Percentiles rank a stretch among this genome's conserved stretches.
phyloP scores from a whole-genome alignment of 177 flowering plant genomes.

The Vitis hybrid region DNA sequence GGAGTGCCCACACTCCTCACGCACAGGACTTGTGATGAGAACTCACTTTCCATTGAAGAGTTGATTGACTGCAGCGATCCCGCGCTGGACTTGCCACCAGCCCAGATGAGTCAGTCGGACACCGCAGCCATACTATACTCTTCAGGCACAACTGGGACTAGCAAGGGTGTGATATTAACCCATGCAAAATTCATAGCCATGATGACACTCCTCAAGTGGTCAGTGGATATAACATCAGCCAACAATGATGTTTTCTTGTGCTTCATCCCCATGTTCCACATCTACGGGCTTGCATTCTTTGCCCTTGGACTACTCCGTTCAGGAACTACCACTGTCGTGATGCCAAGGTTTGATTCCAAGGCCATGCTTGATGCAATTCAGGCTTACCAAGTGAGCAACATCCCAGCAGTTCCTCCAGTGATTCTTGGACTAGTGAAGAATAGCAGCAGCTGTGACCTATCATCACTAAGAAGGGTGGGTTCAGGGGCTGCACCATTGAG shows the following conservation, averaged over 20 bases:
- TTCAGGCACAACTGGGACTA: constrained; percentile 81
- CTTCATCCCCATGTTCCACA: constrained; percentile 80
- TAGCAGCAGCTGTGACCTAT: constrained; percentile 21
- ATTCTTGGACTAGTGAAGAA: constrained; percentile 55
- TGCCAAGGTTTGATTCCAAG: constrained; percentile 53
- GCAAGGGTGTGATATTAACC: constrained; percentile 74
- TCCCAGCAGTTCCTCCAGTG: constrained; percentile 79
- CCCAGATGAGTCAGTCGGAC: constrained; percentile 36
- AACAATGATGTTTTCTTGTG: constrained; percentile 48
- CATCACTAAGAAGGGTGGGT: constrained; percentile 49
- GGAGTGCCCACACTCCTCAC: constrained; percentile 38
- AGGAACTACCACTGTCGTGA: constrained; percentile 45
- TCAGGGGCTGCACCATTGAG: constrained; percentile 86
- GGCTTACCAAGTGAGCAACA: constrained; percentile 38
- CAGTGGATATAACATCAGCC: constrained; percentile 29
- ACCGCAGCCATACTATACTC: constrained; percentile 78
- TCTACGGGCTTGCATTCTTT: constrained; percentile 69
- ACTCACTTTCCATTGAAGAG: constrained; percentile 42
- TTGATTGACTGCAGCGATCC: constrained; percentile 48
- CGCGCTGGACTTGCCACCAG: constrained; percentile 19
- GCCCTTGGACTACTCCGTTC: constrained; percentile 46
- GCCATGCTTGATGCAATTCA: constrained; percentile 63
- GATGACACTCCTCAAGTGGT: constrained; percentile 47
- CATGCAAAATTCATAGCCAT: constrained; percentile 61
- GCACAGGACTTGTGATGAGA: constrained; percentile 9